Evolutionary conservation across 148 eudicot species (phyloP).

Genomic region (Chenopodium berlandieri): DNA sequence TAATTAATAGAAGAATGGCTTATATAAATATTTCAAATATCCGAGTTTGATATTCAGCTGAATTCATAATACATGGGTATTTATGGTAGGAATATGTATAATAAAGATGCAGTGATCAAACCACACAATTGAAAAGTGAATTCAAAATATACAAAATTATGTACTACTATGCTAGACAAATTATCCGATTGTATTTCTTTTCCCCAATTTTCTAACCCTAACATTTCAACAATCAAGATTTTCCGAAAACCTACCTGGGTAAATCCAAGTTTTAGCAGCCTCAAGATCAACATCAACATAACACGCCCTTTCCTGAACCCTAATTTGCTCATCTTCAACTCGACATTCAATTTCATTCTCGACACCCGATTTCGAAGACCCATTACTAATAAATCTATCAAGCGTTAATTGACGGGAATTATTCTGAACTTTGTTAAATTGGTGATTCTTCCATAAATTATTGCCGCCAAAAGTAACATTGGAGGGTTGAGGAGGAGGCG

Average conservation of each 20-base stretch:
- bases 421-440: conserved; percentile 18
- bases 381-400: conserved; percentile 43
- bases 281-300: conserved; percentile 57
- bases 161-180: not conserved
- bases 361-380: conserved; percentile 12
- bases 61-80: not conserved
- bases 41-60: not conserved
- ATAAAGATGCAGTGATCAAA: too few relatives aligned
- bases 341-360: conserved; percentile 5
- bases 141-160: not conserved
- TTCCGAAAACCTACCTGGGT: conserved; percentile 53
- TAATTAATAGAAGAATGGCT: not conserved
- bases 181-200: too few relatives aligned
- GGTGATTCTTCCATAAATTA: not conserved
- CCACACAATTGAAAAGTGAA: not conserved
- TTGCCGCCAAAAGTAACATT: not conserved
- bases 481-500: conserved; percentile 10
- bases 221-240: not conserved
- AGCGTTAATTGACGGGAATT: conserved; percentile 58
- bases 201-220: not conserved
- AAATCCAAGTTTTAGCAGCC: conserved; percentile 88
- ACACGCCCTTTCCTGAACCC: conserved; percentile 29
- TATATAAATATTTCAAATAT: not conserved
- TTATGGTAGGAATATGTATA: not conserved
- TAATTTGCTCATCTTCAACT: conserved; percentile 18